phyloP scores from a whole-genome alignment of 108 stramenopile species.

The Cyclostephanos tholiformis region DNA sequence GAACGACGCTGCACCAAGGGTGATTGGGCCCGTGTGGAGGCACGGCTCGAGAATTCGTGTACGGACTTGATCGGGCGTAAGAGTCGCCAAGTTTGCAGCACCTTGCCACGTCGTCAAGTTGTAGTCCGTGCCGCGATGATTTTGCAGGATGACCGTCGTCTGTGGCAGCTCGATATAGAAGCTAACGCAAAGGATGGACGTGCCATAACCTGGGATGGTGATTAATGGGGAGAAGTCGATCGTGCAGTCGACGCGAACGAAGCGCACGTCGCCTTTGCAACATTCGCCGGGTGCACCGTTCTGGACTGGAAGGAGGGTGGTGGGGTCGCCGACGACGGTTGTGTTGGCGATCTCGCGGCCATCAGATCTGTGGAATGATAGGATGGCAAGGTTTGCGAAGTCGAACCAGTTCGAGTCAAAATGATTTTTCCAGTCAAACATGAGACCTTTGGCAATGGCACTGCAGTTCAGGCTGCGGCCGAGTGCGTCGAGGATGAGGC shows the following conservation, averaged over 20 bases:
- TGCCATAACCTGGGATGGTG: too few species aligned
- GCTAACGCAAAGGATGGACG: too few species aligned
- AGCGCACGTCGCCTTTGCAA: neutral
- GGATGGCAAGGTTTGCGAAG: too few species aligned
- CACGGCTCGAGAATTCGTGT: too few species aligned
- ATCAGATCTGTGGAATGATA: neutral
- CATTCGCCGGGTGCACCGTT: neutral
- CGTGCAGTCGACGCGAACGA: neutral
- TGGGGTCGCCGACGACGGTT: neutral
- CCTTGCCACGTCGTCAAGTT: too few species aligned
- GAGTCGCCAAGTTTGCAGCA: too few species aligned
- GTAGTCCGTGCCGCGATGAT: too few species aligned
- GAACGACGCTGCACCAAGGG: too few species aligned
- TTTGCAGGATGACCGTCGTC: too few species aligned
- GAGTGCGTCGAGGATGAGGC: neutral
- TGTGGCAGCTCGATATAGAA: too few species aligned
- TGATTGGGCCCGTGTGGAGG: too few species aligned
- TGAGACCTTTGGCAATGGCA: neutral
- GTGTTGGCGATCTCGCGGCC: neutral
- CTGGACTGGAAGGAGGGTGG: neutral
- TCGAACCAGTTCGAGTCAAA: neutral
- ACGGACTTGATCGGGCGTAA: too few species aligned
- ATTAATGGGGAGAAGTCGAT: neutral
- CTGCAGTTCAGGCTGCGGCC: neutral
- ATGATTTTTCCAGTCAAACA: neutral